phyloP scores from a whole-genome alignment of 1,284 basidiomycete species.

The Leccinum pachyderme region DNA sequence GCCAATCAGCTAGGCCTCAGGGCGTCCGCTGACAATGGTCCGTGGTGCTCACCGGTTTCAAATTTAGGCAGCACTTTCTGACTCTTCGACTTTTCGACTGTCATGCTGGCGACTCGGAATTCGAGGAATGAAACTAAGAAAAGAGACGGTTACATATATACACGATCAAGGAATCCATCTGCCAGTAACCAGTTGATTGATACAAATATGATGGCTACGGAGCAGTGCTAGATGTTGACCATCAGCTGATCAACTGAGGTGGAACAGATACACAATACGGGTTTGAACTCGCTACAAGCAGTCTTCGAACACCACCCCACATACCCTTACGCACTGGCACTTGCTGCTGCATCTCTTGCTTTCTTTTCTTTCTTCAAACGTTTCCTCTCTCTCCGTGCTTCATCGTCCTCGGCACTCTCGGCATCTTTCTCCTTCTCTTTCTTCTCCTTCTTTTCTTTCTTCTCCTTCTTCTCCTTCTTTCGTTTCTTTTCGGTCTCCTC shows the following conservation, averaged over 20 bases:
- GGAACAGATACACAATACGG: conserved; percentile 4
- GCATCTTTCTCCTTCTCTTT: conserved; percentile 10
- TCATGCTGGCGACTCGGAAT: conserved; percentile 1
- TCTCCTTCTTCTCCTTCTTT: conserved; percentile 48
- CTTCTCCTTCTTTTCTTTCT: not conserved
- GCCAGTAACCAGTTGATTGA: conserved; percentile 12
- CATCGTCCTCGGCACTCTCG: conserved; percentile 53
- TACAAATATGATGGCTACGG: conserved; percentile 9
- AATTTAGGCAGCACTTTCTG: conserved; percentile 59
- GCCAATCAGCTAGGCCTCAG: conserved; percentile 9
- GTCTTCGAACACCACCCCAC: not conserved
- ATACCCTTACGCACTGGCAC: conserved; percentile 14
- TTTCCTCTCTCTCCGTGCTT: conserved; percentile 59
- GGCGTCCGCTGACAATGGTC: not conserved
- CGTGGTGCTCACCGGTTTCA: conserved; percentile 50
- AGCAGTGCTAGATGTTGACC: conserved; percentile 7
- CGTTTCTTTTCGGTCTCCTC: conserved; percentile 50
- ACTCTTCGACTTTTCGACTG: conserved; percentile 18
- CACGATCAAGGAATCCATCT: not conserved
- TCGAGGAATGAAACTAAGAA: not conserved
- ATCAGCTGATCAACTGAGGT: conserved; percentile 20
- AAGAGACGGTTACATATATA: conserved; percentile 5
- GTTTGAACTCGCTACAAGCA: not conserved
- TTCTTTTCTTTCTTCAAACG: conserved; percentile 73
- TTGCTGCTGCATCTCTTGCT: conserved; percentile 46